Conservation (phyloP, 148 eudicot species). For the Bassia scoparia region DNA sequence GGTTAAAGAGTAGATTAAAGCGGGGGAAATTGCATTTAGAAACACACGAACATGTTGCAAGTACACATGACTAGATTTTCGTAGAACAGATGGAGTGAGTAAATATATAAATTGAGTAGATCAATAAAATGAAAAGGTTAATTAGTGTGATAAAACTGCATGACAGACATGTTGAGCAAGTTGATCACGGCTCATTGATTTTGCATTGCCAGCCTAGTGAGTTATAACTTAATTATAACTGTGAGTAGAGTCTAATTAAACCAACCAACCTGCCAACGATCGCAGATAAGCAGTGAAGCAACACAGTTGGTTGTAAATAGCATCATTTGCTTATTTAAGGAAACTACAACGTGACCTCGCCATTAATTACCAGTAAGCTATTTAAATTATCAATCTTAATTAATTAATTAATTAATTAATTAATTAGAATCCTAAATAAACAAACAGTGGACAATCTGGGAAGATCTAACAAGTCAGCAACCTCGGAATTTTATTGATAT, state of each 20-base stretch:
- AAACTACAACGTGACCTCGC: conserved; percentile 18
- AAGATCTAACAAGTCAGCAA: background rate
- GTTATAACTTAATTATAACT: background rate
- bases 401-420: no score
- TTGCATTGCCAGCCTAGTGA: background rate
- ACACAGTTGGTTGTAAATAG: background rate
- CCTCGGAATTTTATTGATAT: background rate
- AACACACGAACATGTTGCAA: no score
- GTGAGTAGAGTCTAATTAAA: no score
- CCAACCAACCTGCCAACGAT: conserved; percentile 15
- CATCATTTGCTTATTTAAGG: conserved; percentile 15
- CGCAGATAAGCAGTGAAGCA: conserved; percentile 9
- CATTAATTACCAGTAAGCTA: conserved; percentile 12
- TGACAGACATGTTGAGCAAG: background rate
- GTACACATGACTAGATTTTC: no score
- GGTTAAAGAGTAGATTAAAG: no score
- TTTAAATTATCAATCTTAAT: no score
- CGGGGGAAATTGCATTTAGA: no score
- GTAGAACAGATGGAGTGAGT: no score
- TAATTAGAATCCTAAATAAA: background rate
- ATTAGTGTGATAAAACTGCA: background rate
- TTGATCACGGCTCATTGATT: no score
- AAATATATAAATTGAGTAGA: background rate
- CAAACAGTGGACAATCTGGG: background rate
- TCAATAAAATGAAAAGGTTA: background rate